Conservation (phyloP, 2,329 filamentous ascomycete species). For the Capronia epimyces region DNA sequence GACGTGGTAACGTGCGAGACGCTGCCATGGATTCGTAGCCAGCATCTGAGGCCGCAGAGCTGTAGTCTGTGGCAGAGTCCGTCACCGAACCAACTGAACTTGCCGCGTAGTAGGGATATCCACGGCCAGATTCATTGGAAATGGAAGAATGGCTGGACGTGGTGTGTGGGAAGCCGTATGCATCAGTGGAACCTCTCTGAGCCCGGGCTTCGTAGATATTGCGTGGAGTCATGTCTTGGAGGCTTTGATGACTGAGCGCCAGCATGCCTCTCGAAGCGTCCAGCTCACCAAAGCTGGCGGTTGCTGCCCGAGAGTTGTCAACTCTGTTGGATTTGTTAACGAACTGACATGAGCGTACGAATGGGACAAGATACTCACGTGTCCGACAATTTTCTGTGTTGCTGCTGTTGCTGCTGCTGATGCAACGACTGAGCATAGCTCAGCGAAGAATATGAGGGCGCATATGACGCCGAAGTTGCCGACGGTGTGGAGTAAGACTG, state of each 20-base stretch:
- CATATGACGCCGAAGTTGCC: conserved; percentile 62
- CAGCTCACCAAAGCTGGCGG: conserved; percentile 76
- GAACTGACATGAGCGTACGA: conserved; percentile 32
- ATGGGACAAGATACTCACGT: conserved; percentile 64
- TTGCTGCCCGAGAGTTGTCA: conserved; percentile 45
- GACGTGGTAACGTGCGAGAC: conserved; percentile 77
- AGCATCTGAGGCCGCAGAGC: conserved; percentile 75
- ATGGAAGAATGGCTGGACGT: conserved; percentile 86
- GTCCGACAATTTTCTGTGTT: conserved; percentile 69
- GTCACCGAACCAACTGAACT: conserved; percentile 52
- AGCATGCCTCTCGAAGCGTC: conserved; percentile 94
- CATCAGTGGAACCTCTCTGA: conserved; percentile 69
- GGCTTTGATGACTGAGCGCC: conserved; percentile 68
- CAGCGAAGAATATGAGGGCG: conserved; percentile 67
- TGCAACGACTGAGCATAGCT: conserved; percentile 64
- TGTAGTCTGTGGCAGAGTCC: conserved; percentile 79
- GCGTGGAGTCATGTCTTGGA: conserved; percentile 67
- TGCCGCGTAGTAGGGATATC: conserved; percentile 80
- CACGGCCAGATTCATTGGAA: conserved; percentile 80
- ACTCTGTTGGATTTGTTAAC: conserved; percentile 6
- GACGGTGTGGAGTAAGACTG: conserved; percentile 64
- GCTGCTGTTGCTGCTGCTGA: conserved; percentile 52
- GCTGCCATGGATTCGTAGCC: conserved; percentile 63
- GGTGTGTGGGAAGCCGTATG: conserved; percentile 82
- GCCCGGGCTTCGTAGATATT: conserved; percentile 74